Percentiles rank a stretch among this genome's conserved stretches.
These are phyloP conservation scores for Thymus quinquecostatus DNA, from an alignment of 257 asterid species.

Conservation along the genomic window DNA sequence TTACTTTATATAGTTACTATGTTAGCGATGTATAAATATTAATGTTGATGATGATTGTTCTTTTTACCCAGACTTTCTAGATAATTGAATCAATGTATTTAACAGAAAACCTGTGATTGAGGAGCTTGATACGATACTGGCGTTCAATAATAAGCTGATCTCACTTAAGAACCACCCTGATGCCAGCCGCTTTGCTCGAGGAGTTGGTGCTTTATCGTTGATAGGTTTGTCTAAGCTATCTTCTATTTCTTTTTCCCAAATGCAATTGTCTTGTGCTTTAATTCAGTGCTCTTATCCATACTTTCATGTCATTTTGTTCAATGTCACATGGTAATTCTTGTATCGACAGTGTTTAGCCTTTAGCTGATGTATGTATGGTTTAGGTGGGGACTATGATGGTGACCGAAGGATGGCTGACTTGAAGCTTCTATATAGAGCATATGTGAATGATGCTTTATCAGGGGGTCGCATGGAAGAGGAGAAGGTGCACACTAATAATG, in stretches of 20 bases:
- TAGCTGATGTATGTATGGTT: slow-evolving; percentile 34
- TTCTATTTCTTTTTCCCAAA: slow-evolving; percentile 19
- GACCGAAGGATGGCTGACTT: slow-evolving; percentile 81
- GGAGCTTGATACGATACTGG: slow-evolving; percentile 80
- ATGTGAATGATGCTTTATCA: slow-evolving; percentile 71
- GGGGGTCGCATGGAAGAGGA: slow-evolving; percentile 84
- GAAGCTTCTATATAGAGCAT: slow-evolving; percentile 80
- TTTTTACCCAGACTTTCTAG: neutral
- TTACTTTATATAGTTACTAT: slow-evolving; percentile 12
- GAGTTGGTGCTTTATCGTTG: slow-evolving; percentile 81
- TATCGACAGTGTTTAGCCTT: slow-evolving; percentile 26
- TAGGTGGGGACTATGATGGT: slow-evolving; percentile 84
- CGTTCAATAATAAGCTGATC: slow-evolving; percentile 69
- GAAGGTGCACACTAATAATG: slow-evolving; percentile 58
- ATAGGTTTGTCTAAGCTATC: slow-evolving; percentile 51
- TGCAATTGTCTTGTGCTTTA: slow-evolving; percentile 13
- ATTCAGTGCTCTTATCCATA: slow-evolving; percentile 21
- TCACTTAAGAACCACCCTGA: slow-evolving; percentile 82
- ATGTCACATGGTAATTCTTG: slow-evolving; percentile 18
- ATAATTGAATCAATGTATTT: slow-evolving; percentile 20
- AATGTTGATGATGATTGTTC: slow-evolving; percentile 2
- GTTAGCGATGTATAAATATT: neutral
- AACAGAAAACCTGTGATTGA: slow-evolving; percentile 68
- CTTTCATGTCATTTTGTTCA: slow-evolving; percentile 12
- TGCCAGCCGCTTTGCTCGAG: slow-evolving; percentile 78